Base-by-base conservation (phyloP, 495 filamentous ascomycete species). In the Daldinia loculata region DNA sequence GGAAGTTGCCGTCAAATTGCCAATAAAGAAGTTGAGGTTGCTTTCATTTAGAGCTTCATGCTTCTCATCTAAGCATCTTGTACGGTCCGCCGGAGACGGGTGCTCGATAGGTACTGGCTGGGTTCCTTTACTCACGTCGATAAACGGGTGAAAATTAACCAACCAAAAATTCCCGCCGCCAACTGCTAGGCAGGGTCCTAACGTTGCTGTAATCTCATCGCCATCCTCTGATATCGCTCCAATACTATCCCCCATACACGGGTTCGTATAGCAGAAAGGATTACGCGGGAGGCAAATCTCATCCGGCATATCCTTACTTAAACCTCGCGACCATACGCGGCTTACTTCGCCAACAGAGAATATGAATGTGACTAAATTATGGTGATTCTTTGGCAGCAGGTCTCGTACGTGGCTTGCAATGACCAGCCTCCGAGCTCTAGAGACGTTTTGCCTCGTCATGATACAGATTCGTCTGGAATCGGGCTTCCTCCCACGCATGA, bases 181-280 rank as follows among this genome's bases (percentile, higher is more conserved):
- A 17, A 76, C 38, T 3, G 62, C 70, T 7, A 78, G 24, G 22
- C 69, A 76, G 2, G 76, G 76, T 0, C 76, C 76, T 6, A 78
- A 65, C 3, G 76, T 78, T 22, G 74, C 69, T 5, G 76, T 76
- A 26, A 63, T 68, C 34, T 76, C 71, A 19, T 71, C 74, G 9
- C 64, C 66, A 8, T 72, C 74, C 30, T 68, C 69, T 5, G 67
- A 62, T 7, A 64, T 64, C 9, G 67, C 67, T n/a, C 76, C 76
- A 32, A 78, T 76, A 48, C 72, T 75, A 50, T 78, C 76, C 12
- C 74, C 76, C 74, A 78, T 78, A 19, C 76, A 76, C 6, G 70
- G 72, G 12, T 26, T 76, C 27, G 50, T 48, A 48, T 78, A 78
- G 24, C 59, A 73, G 36, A 76, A 78, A 30, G 76, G 76, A 52